A percentile compares a stretch with the other conserved stretches of the same genome.
Conservation (phyloP, 2,329 filamentous ascomycete genomes). For the Xylariaceae sp. region DNA sequence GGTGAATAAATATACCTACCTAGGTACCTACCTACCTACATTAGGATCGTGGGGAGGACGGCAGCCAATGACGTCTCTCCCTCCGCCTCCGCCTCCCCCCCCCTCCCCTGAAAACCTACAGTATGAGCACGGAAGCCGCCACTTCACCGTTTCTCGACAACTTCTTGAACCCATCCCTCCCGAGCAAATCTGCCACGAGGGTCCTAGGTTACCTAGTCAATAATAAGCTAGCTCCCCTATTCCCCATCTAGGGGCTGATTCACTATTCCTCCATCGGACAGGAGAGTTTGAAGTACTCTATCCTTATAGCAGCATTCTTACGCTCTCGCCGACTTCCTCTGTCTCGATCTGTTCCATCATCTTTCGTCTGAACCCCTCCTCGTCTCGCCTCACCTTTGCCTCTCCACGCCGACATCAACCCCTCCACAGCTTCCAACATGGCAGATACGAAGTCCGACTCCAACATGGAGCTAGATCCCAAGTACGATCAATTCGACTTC, state of each 20-base stretch:
- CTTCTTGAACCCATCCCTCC: not conserved
- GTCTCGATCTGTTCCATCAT: not conserved
- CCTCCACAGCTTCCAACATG: constrained; percentile 29
- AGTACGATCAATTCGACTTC: constrained; percentile 97
- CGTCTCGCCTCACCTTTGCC: not conserved
- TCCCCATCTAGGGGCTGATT: too few species aligned
- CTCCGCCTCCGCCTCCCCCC: not conserved
- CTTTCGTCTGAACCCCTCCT: not conserved
- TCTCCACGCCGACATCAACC: constrained; percentile 3
- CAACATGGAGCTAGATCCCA: constrained; percentile 73
- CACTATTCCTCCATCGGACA: constrained; percentile 6
- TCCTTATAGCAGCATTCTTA: constrained; percentile 5
- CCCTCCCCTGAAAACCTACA: not conserved
- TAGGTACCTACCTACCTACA: too few species aligned
- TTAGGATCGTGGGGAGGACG: constrained; percentile 4
- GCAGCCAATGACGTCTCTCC: constrained; percentile 3
- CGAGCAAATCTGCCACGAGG: not conserved
- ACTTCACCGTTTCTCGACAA: not conserved
- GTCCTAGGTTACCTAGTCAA: constrained; percentile 9
- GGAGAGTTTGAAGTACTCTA: constrained; percentile 4
- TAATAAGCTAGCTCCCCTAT: too few species aligned
- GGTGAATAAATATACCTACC: too few species aligned
- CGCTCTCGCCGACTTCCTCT: not conserved
- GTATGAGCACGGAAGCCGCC: constrained; percentile 5
- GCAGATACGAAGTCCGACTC: constrained; percentile 33